Conservation (phyloP, 2,329 filamentous ascomycete genomes). For the Claviceps humidiphila region DNA sequence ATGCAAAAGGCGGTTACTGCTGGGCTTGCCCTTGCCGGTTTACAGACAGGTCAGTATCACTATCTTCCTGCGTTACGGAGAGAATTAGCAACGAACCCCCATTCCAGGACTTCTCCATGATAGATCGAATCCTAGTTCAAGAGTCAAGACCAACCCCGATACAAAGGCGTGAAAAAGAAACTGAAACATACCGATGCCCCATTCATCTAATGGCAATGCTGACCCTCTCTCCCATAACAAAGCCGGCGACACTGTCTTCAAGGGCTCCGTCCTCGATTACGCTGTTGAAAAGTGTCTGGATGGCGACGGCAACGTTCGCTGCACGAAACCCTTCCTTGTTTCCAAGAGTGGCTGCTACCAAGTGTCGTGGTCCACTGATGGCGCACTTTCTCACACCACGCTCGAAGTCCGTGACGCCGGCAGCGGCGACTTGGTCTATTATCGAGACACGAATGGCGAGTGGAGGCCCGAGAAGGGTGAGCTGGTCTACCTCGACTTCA, state of each 20-base stretch:
- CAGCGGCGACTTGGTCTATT: slow-evolving; percentile 27
- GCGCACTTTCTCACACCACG: slow-evolving; percentile 26
- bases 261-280: slow-evolving; percentile 27
- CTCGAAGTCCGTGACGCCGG: slow-evolving; percentile 23
- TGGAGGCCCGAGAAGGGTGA: slow-evolving; percentile 31
- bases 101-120: not conserved
- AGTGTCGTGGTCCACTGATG: slow-evolving; percentile 25
- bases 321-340: slow-evolving; percentile 27
- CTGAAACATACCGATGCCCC: too few species aligned
- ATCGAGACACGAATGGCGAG: slow-evolving; percentile 30
- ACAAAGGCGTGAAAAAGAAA: too few species aligned
- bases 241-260: slow-evolving; percentile 11
- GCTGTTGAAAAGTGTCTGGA: slow-evolving; percentile 29
- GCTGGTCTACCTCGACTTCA: slow-evolving; percentile 32
- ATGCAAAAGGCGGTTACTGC: slow-evolving; percentile 8
- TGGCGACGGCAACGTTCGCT: slow-evolving; percentile 23
- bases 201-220: too few species aligned
- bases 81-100: too few species aligned
- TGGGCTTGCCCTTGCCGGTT: slow-evolving; percentile 7
- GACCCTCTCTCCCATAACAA: not conserved
- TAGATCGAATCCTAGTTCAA: too few species aligned
- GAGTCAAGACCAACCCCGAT: too few species aligned
- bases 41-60: slow-evolving; percentile 8
- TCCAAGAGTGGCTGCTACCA: slow-evolving; percentile 24
- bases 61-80: not conserved